phyloP scores from a whole-genome alignment of 2,329 filamentous ascomycete genomes.

The Colletotrichum cereale region DNA sequence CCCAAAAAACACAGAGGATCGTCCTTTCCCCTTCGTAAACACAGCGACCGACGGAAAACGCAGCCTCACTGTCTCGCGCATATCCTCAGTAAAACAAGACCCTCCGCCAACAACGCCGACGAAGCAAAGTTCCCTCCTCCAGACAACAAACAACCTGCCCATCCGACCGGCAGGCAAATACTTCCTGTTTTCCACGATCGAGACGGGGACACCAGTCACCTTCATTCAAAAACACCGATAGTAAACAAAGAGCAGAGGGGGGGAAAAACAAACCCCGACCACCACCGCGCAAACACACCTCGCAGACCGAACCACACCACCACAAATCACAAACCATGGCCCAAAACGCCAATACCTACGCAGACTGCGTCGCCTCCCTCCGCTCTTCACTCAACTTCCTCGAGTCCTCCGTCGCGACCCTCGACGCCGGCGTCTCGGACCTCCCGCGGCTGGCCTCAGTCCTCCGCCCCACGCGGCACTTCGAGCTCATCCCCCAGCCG shows the following conservation, averaged over 20 bases:
- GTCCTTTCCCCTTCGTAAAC: neutral
- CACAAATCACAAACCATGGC: neutral
- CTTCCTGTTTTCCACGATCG: neutral
- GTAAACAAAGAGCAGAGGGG: neutral
- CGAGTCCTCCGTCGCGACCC: conserved; percentile 69
- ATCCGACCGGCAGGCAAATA: neutral
- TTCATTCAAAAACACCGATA: neutral
- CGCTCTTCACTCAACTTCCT: conserved; percentile 72
- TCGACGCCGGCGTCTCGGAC: conserved; percentile 68
- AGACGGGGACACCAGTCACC: neutral
- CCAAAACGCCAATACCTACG: conserved; percentile 54
- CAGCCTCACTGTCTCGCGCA: neutral
- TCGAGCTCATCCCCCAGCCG: conserved; percentile 90
- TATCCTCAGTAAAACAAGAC: neutral
- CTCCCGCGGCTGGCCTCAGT: conserved; percentile 68
- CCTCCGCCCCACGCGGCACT: conserved; percentile 74
- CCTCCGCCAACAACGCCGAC: neutral
- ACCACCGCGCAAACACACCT: too few relatives aligned
- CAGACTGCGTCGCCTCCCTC: conserved; percentile 70
- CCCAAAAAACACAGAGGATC: conserved; percentile 19
- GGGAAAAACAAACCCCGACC: neutral
- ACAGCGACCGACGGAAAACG: neutral
- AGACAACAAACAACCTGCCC: neutral
- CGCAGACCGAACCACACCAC: neutral
- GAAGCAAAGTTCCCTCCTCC: neutral